Conservation (phyloP, 2,329 filamentous ascomycete genomes). For the Talaromyces verruculosus region DNA sequence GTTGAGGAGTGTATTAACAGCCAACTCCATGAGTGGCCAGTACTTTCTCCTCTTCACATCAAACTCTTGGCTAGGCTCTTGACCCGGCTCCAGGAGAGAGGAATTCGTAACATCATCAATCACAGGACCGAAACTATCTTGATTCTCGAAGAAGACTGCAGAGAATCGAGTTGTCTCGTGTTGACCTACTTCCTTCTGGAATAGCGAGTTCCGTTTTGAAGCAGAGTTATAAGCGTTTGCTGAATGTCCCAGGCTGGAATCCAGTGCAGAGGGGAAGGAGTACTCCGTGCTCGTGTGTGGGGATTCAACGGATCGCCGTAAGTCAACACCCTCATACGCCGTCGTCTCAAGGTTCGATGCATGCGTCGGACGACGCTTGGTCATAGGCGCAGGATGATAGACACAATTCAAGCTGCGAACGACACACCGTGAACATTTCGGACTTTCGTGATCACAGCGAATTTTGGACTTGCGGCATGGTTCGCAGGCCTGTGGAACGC, state of each 20-base stretch:
- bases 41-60: background rate
- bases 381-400: constrained; percentile 9
- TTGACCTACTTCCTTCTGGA: background rate
- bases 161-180: constrained; percentile 4
- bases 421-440: constrained; percentile 26
- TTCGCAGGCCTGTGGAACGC: constrained; percentile 37
- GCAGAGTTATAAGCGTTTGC: background rate
- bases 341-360: background rate
- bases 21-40: constrained; percentile 6
- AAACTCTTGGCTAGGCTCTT: background rate
- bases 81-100: background rate
- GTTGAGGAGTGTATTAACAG: background rate
- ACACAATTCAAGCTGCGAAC: background rate
- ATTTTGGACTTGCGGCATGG: constrained; percentile 41
- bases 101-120: constrained; percentile 2
- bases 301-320: background rate
- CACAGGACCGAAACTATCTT: background rate
- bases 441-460: constrained; percentile 36
- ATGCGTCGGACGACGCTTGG: background rate
- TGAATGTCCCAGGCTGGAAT: background rate
- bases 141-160: constrained; percentile 5
- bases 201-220: background rate
- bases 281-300: background rate
- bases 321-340: background rate
- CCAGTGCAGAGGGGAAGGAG: background rate